Conservation (phyloP, 208 protist genomes). For the Polymyxa betae region DNA sequence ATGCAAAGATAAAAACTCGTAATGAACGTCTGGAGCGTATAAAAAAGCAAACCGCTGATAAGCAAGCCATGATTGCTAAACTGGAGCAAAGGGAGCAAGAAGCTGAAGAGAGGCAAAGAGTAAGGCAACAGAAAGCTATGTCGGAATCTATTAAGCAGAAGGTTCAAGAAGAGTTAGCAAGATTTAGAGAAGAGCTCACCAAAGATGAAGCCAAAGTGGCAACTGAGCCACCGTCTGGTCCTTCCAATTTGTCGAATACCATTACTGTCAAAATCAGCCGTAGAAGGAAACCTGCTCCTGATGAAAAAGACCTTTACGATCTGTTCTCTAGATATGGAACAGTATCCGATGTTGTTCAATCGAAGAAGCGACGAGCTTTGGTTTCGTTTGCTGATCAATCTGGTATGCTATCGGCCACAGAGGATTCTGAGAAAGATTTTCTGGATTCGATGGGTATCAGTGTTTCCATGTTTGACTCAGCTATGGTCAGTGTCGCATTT, state of each 20-base stretch:
- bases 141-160: slow-evolving; percentile 10
- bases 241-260: not conserved
- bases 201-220: slow-evolving; percentile 16
- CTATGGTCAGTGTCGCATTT: not conserved
- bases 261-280: slow-evolving; percentile 16
- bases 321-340: slow-evolving; percentile 31
- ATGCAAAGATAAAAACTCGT: slow-evolving; percentile 3
- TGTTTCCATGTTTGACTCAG: not conserved
- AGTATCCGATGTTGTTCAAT: slow-evolving; percentile 15
- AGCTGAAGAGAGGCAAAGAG: not conserved
- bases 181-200: not conserved
- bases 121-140: not conserved
- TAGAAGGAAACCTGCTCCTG: slow-evolving; percentile 10
- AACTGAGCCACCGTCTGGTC: not conserved
- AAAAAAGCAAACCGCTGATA: not conserved
- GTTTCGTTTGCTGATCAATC: slow-evolving; percentile 23
- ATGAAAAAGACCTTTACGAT: not conserved
- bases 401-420: not conserved
- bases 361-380: not conserved
- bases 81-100: slow-evolving; percentile 1
- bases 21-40: not conserved
- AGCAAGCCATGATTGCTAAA: slow-evolving; percentile 7
- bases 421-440: not conserved
- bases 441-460: not conserved
- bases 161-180: not conserved